Evolutionary conservation across 2,329 filamentous ascomycete species (phyloP), one percentile per base, ranked within the genome.

Genomic region (Emericellopsis atlantica): DNA sequence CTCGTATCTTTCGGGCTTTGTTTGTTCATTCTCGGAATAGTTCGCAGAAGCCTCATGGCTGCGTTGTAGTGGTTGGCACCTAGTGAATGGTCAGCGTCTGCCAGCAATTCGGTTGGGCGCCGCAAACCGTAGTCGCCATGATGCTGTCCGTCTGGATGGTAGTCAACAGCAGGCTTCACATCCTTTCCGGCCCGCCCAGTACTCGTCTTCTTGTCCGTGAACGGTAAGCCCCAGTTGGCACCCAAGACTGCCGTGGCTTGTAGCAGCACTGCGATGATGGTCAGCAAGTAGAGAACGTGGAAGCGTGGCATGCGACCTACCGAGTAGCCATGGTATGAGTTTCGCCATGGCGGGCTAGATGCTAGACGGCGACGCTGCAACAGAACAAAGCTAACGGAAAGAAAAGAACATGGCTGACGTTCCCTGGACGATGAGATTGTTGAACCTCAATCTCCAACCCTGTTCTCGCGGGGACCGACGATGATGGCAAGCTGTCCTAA

Each of bases 51-150:
- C 34, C 55, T 53, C 42, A 71, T 55, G 5, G 74, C 74, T 23
- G 65, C 61, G 36, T 72, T 67, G 42, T 76, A 70, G 14, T 73
- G 59, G 39, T 76, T 70, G 49, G 66, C 66, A 33, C 71, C 73
- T 72, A 45, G 15, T 22, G 16, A n/a, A n/a, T 24, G 12, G 36
- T 39, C 23, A 33, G 31, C 4, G 26, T 29, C 26, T 9, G 26
- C 12, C 26, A 29, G 26, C 26, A 12, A 4, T 18, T 36, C 6
- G 34, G 34, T 21, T 21, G 22, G 34, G 22, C 18, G 34, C 34
- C 12, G 34, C 16, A 18, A 22, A n/a, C 22, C 34, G 16, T 18
- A 23, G 34, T 18, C 34, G 12, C 15, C 22, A 12, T 36, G 34
- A 36, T n/a, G 11, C 18, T 36, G 34, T 7, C 16, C 34, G 4